Percentiles rank a stretch among this genome's conserved stretches.
Conservation (phyloP, 208 protist genomes). For the Vickermania spadyakhi region DNA sequence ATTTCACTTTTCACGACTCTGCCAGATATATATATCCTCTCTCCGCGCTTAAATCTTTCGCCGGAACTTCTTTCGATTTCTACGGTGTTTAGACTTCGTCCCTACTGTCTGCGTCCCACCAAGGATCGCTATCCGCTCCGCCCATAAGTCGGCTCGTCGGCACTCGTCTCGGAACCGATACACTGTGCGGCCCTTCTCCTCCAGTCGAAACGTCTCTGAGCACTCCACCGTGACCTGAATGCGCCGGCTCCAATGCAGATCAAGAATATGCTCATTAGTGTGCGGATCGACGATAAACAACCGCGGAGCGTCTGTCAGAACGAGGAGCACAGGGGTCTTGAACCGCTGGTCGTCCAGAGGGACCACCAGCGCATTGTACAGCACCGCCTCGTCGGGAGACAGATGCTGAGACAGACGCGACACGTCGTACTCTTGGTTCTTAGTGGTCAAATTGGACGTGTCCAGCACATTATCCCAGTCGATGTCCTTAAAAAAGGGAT, state of each 20-base stretch:
- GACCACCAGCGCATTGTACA: not conserved
- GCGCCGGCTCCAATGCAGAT: not conserved
- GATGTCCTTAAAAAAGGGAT: conserved; percentile 79
- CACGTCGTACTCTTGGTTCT: conserved; percentile 39
- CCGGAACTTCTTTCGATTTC: too few species aligned
- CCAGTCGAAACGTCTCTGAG: not conserved
- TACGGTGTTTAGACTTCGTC: not conserved
- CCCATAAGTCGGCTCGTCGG: conserved; percentile 37
- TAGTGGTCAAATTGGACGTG: conserved; percentile 30
- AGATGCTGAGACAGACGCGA: conserved; percentile 18
- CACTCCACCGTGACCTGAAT: not conserved
- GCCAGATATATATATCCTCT: too few species aligned
- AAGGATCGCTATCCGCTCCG: conserved; percentile 16
- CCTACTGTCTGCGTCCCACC: conserved; percentile 8
- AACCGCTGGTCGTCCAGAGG: conserved; percentile 5
- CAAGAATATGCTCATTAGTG: not conserved
- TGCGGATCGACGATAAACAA: conserved; percentile 46
- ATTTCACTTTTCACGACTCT: too few species aligned
- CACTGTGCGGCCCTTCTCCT: conserved; percentile 4
- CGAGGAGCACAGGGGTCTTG: conserved; percentile 13
- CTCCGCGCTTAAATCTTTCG: too few species aligned
- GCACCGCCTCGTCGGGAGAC: not conserved
- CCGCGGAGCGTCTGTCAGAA: conserved; percentile 54
- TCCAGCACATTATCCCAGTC: conserved; percentile 44
- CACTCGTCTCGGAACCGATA: conserved; percentile 26